Conservation (phyloP, 129 eudicot species). For the Flaveria robusta region DNA sequence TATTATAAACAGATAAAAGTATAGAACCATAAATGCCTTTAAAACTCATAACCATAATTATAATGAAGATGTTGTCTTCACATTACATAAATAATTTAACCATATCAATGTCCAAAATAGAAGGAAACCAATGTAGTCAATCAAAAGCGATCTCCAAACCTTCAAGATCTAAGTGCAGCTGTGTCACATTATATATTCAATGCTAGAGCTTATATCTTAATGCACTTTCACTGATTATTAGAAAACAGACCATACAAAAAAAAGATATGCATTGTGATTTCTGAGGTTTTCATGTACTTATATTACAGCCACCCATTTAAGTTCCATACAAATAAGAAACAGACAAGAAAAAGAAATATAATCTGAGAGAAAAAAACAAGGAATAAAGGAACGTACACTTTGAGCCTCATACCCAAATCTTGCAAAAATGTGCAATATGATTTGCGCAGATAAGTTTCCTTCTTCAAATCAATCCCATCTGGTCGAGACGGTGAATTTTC, state of each 20-base stretch:
- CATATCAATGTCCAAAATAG: not conserved
- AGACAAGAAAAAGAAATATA: not conserved
- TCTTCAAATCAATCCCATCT: constrained; percentile 89
- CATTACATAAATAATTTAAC: not conserved
- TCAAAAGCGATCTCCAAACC: not conserved
- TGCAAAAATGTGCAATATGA: constrained; percentile 92
- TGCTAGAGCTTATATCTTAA: not conserved
- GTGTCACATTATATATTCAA: constrained; percentile 2
- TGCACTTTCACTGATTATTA: not conserved
- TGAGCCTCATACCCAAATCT: constrained; percentile 96
- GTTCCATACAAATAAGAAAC: constrained; percentile 1
- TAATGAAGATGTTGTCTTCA: constrained; percentile 8
- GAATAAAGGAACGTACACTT: constrained; percentile 66
- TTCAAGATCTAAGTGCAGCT: not conserved
- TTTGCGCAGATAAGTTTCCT: constrained; percentile 86
- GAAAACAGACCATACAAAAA: constrained; percentile 2
- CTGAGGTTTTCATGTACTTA: constrained; percentile 6
- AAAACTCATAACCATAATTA: not conserved
- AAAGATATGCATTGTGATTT: not conserved
- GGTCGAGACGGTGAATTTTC: constrained; percentile 87
- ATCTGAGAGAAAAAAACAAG: not conserved
- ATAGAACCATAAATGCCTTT: constrained; percentile 9
- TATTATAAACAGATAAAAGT: not conserved
- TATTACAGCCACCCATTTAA: constrained; percentile 13
- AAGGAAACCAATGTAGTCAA: not conserved